Base-by-base conservation (phyloP, 495 filamentous ascomycete genomes). In the Penicillium pulvis region DNA sequence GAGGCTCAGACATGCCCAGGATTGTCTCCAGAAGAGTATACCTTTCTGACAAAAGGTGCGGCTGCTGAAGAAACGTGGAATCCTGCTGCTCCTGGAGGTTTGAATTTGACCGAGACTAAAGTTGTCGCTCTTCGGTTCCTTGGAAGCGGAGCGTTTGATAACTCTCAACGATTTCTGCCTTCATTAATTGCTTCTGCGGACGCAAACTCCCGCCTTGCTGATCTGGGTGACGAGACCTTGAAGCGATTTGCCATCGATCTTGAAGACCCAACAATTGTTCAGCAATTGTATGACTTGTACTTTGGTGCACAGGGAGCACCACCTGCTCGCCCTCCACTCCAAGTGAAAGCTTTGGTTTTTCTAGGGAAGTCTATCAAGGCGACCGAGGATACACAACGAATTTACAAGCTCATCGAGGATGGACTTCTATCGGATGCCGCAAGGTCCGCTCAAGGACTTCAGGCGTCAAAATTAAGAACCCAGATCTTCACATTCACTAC, bases 401-500 rank as follows among this genome's bases (percentile, higher is more conserved):
- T 94, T 24, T 76, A 88, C 54, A 79, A 76, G 31, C 81, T 92
- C 16, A 87, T 97, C 39, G 85, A 88, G 59, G 81, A 85, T 71
- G 76, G 88, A 69, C 70, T 90, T 73, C 65, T 79, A 56, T 74
- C 75, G 26, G 73, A 74, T 23, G 56, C 64, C 64, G 83, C 73
- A 55, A 75, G 77, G 36, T 74, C 80, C 53, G 70, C 81, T 24
- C 76, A 82, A 51, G 87, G 88, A 2, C 72, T 90, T n/a, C 89
- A 92, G 68, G 83, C 82, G 6, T 80, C 83, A 10, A 90, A 90
- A 64, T 75, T 97, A 14, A 83, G 90, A 56, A 85, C 87, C 47
- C 90, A 93, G 26, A 83, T 95, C n/a, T 93, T 98, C 66, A 85
- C 85, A 44, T 95, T 92, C 64, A 87, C 92, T 30, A 91, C 90